Evolutionary conservation across 2,329 filamentous ascomycete genomes (phyloP).

Genomic region (Plenodomus tracheiphilus): DNA sequence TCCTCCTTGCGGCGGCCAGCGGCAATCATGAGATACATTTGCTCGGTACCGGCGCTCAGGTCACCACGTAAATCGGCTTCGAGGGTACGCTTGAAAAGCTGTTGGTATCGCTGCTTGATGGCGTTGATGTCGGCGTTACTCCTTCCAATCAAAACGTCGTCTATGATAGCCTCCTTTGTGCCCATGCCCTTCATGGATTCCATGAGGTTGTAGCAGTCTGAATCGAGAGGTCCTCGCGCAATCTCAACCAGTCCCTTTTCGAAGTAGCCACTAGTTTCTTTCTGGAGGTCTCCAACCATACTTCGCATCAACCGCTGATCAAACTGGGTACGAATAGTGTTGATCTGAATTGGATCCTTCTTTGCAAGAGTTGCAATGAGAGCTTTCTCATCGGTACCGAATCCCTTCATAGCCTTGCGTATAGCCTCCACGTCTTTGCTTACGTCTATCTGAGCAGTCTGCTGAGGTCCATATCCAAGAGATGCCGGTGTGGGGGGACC

Average conservation of each 20-base stretch:
- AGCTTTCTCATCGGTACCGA: constrained; percentile 82
- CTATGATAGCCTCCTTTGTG: constrained; percentile 83
- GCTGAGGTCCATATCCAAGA: constrained; percentile 73
- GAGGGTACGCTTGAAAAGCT: constrained; percentile 66
- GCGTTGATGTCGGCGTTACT: constrained; percentile 86
- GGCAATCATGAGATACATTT: constrained; percentile 82
- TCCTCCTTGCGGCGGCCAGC: constrained; percentile 77
- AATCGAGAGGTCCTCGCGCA: constrained; percentile 74
- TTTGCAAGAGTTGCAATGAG: constrained; percentile 71
- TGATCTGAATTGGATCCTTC: constrained; percentile 78
- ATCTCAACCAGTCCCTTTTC: constrained; percentile 74
- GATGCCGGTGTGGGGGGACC: constrained; percentile 56
- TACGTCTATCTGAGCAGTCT: constrained; percentile 63
- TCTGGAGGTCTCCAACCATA: constrained; percentile 74
- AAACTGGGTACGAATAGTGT: constrained; percentile 64
- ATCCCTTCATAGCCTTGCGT: constrained; percentile 86
- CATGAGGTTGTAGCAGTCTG: constrained; percentile 73
- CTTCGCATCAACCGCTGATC: constrained; percentile 64
- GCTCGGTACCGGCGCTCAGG: constrained; percentile 81
- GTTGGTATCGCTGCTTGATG: constrained; percentile 79
- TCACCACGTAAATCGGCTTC: constrained; percentile 76
- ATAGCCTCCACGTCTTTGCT: constrained; percentile 70
- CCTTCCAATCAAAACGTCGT: constrained; percentile 80
- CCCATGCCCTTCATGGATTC: constrained; percentile 77
- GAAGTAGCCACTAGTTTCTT: constrained; percentile 74